A percentile compares a stretch with the other conserved stretches of the same genome.
phyloP scores from a whole-genome alignment of 2,329 filamentous ascomycete genomes.

The Orbilia blumenaviensis region DNA sequence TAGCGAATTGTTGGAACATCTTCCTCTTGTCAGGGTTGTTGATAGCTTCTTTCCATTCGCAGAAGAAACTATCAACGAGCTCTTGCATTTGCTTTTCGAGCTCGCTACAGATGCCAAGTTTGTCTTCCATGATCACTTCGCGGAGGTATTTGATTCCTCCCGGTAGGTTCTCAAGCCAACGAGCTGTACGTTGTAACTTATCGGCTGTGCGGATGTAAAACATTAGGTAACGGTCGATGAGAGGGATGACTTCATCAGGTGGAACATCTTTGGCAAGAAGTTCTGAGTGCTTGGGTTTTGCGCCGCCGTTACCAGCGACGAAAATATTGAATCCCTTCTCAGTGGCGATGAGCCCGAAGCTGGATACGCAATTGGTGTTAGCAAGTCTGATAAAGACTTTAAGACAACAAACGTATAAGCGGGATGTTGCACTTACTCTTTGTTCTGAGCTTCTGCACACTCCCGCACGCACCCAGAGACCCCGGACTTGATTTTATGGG shows the following conservation, averaged over 20 bases:
- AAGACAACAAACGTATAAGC: neutral
- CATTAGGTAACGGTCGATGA: constrained; percentile 87
- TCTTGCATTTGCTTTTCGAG: constrained; percentile 89
- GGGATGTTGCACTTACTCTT: constrained; percentile 71
- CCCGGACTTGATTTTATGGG: constrained; percentile 90
- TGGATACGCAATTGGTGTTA: constrained; percentile 58
- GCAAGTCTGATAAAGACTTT: neutral
- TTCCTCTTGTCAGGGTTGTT: constrained; percentile 72
- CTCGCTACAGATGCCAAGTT: constrained; percentile 82
- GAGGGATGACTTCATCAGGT: constrained; percentile 80
- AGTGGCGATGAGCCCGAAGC: constrained; percentile 88
- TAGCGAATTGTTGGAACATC: constrained; percentile 83
- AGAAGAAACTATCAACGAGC: constrained; percentile 83
- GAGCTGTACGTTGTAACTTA: constrained; percentile 85
- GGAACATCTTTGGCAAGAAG: constrained; percentile 86
- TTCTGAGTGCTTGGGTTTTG: constrained; percentile 82
- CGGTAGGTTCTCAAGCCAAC: constrained; percentile 85
- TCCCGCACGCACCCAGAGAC: constrained; percentile 92
- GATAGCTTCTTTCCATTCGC: constrained; percentile 89
- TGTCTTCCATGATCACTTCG: constrained; percentile 84
- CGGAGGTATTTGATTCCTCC: constrained; percentile 84
- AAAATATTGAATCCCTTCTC: constrained; percentile 95
- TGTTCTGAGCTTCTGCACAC: constrained; percentile 90
- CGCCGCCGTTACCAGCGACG: constrained; percentile 87
- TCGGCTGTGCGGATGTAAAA: constrained; percentile 95